Evolutionary conservation across 192 early-diverging fungal species (phyloP).

Genomic region (Backusella morwellensis): DNA sequence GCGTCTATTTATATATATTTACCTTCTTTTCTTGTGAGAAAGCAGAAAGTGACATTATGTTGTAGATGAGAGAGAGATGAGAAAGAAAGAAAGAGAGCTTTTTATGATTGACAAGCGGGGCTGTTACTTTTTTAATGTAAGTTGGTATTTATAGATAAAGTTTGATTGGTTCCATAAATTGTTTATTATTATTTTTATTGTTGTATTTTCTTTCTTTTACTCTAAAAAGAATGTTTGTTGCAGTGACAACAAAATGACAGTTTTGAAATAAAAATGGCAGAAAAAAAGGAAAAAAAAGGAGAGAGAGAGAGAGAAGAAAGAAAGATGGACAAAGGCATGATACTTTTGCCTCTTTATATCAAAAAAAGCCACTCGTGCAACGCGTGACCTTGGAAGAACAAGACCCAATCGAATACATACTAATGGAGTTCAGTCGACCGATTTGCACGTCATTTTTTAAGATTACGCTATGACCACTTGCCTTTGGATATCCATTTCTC

Average conservation of each 20-base stretch:
- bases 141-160: neutral
- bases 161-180: slow-evolving; percentile 3
- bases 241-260: slow-evolving; percentile 5
- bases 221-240: neutral
- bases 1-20: neutral
- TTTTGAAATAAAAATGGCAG: neutral
- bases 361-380: slow-evolving; percentile 17
- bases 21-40: neutral
- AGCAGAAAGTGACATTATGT: neutral
- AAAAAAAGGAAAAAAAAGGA: slow-evolving; percentile 1
- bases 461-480: slow-evolving; percentile 18
- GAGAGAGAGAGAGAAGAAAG: slow-evolving; percentile 1
- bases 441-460: slow-evolving; percentile 5
- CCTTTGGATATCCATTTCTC: neutral
- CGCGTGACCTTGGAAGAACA: slow-evolving; percentile 9
- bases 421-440: neutral
- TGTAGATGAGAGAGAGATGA: neutral
- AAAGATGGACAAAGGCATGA: neutral
- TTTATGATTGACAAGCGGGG: slow-evolving; percentile 9
- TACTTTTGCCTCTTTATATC: neutral
- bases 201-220: neutral
- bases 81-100: neutral
- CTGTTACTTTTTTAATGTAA: neutral
- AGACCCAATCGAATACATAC: neutral
- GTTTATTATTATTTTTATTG: slow-evolving; percentile 4